Conservation (phyloP, 805 yeast species). For the Candida khao-thaluensis region DNA sequence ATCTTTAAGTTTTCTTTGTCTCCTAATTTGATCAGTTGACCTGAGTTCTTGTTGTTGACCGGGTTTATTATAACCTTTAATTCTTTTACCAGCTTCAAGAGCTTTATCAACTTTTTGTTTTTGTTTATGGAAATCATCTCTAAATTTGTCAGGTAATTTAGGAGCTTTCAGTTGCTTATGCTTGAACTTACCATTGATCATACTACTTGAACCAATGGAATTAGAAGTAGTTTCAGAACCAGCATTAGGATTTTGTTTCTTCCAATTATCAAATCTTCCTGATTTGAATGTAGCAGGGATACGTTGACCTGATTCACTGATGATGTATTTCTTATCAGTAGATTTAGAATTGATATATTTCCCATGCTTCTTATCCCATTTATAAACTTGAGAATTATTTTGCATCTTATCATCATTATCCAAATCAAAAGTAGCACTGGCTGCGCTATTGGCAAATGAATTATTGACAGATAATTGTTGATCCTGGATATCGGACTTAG, state of each 20-base stretch:
- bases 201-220: slow-evolving; percentile 16
- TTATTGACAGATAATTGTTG: slow-evolving; percentile 56
- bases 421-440: slow-evolving; percentile 82
- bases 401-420: slow-evolving; percentile 72
- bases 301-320: slow-evolving; percentile 91
- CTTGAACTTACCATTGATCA: slow-evolving; percentile 50
- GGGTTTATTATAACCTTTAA: slow-evolving; percentile 61
- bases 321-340: slow-evolving; percentile 79
- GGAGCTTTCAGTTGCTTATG: slow-evolving; percentile 82
- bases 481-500: slow-evolving; percentile 76
- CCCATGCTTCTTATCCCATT: slow-evolving; percentile 93
- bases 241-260: slow-evolving; percentile 42
- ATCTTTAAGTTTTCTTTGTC: slow-evolving; percentile 66
- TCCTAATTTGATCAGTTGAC: slow-evolving; percentile 74
- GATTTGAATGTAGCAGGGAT: slow-evolving; percentile 89
- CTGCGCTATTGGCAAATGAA: slow-evolving; percentile 81
- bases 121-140: slow-evolving; percentile 84
- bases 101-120: slow-evolving; percentile 82
- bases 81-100: slow-evolving; percentile 64
- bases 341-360: slow-evolving; percentile 81
- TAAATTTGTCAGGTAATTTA: slow-evolving; percentile 80
- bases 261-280: slow-evolving; percentile 94
- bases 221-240: neutral
- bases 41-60: slow-evolving; percentile 58
- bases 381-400: slow-evolving; percentile 68